These are phyloP conservation scores for Annulohypoxylon truncatum DNA, from an alignment of 2,329 filamentous ascomycete genomes.

Conservation along the genomic window DNA sequence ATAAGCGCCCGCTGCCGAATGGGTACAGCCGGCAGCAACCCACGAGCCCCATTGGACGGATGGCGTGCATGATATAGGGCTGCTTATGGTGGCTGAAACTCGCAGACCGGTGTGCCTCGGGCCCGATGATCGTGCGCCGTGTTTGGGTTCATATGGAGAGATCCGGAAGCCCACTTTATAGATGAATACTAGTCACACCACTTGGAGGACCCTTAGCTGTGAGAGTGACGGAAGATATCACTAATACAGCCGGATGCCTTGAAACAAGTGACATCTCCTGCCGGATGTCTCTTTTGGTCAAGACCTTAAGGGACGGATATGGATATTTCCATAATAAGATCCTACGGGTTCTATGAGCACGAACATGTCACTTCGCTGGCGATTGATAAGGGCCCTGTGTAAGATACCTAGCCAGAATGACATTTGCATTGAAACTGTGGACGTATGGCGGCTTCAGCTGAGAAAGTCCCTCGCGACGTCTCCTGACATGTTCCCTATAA, in stretches of 20 bases:
- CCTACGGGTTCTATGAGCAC: neutral
- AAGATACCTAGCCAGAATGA: neutral
- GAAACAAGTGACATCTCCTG: neutral
- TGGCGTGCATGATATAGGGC: conserved; percentile 23
- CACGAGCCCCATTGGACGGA: conserved; percentile 1
- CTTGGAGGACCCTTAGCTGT: neutral
- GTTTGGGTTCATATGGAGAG: conserved; percentile 13
- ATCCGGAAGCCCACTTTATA: neutral
- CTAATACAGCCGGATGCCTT: neutral
- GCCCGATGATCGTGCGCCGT: conserved; percentile 12
- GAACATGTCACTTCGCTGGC: neutral
- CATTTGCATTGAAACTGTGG: neutral
- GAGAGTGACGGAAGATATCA: neutral
- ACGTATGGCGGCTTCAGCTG: too few relatives aligned
- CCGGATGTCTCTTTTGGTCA: neutral
- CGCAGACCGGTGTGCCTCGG: conserved; percentile 12
- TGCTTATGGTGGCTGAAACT: conserved; percentile 26
- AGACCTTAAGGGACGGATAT: neutral
- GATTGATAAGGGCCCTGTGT: too few relatives aligned
- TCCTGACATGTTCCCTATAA: neutral
- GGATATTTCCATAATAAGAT: neutral
- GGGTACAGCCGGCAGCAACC: neutral
- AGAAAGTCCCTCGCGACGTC: neutral
- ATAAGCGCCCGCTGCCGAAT: neutral
- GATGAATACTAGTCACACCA: too few relatives aligned